Evolutionary conservation across 257 asterid genomes (phyloP), one percentile per base, ranked within the genome.

Genomic region (Solanum chilense): DNA sequence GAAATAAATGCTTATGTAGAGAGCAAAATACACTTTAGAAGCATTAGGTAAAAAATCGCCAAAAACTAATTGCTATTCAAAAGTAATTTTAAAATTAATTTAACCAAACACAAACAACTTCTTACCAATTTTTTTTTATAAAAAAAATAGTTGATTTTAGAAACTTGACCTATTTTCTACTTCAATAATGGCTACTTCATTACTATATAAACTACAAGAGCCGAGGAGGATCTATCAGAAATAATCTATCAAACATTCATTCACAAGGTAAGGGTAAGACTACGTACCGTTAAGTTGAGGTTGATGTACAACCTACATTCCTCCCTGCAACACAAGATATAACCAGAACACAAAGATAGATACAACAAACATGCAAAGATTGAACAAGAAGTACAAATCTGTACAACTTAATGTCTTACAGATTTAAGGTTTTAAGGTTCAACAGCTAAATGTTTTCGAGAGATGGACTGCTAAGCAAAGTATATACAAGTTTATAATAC

Each of bases 401-500:
- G 94, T 94, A 94, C 96, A 91, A 90, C 82, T 91, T 89, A 9
- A 86, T 84, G 71, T 91, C 6, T 89, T 91, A 91, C 88, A 86
- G 88, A 92, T 68, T 70, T 60, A 86, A 66, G 89, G 23, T 6
- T 37, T 37, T 70, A 5, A 90, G 75, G 10, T 33, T 90, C 91
- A 89, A 75, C 88, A 87, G 84, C 7, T 70, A 58, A 86, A 62
- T 64, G 90, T 85, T 81, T 76, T 86, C 86, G 85, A 82, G 75
- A 83, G 89, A 87, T 90, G 35, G 88, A 83, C 89, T 82, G 82
- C 90, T 88, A 83, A 91, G 52, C 92, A 85, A 84, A 85, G 90
- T 94, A 93, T 93, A 88, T 93, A 94, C 97, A 94, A 87, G 90
- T 89, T 89, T 91, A 91, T 90, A 87, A 83, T 91, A 93, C 95